Conservation (phyloP, 129 eudicot species). For the Saussurea involucrata region DNA sequence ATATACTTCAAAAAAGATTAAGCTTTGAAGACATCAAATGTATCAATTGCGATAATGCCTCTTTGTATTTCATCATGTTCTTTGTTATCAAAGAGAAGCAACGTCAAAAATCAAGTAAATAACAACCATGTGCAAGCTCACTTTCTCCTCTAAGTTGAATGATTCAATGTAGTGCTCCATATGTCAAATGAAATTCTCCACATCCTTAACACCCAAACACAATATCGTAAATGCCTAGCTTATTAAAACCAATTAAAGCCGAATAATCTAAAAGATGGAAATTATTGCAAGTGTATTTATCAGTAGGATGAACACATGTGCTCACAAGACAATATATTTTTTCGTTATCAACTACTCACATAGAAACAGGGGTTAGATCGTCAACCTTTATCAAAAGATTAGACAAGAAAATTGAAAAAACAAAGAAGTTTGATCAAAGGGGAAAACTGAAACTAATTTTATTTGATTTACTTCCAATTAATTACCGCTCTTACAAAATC, state of each 20-base stretch:
- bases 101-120: background rate
- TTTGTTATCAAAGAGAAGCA: background rate
- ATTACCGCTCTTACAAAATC: background rate
- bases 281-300: background rate
- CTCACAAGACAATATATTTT: background rate
- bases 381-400: background rate
- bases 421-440: too few species aligned
- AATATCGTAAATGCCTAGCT: background rate
- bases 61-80: background rate
- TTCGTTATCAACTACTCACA: background rate
- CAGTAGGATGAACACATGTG: background rate
- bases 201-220: background rate
- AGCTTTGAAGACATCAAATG: too few species aligned
- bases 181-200: background rate
- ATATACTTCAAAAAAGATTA: too few species aligned
- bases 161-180: background rate
- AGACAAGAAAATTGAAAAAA: too few species aligned
- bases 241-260: background rate
- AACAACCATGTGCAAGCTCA: background rate
- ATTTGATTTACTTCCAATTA: too few species aligned
- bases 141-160: background rate
- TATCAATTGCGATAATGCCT: too few species aligned
- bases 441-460: background rate
- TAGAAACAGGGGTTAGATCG: too few species aligned
- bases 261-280: background rate